Conservation (phyloP, 1,284 basidiomycete genomes). For the Bondarzewia mesenterica region DNA sequence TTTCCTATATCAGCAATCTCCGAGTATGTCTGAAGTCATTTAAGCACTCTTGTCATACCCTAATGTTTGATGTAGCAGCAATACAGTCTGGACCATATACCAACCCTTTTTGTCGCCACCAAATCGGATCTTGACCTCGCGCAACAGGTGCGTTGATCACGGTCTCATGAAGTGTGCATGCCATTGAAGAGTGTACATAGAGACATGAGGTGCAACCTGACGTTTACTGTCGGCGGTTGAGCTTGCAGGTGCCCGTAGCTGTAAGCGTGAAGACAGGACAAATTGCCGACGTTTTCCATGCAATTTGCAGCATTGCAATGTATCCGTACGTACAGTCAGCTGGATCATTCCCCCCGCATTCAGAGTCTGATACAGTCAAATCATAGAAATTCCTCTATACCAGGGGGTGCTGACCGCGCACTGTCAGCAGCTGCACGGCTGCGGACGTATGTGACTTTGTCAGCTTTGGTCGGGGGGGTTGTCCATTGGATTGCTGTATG, state of each 20-base stretch:
- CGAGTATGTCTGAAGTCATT: constrained; percentile 46
- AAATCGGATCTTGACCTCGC: constrained; percentile 97
- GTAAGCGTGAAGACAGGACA: constrained; percentile 84
- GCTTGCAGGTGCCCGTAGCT: constrained; percentile 83
- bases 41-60: background rate
- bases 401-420: constrained; percentile 70
- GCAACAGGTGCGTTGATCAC: constrained; percentile 56
- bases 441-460: constrained; percentile 59
- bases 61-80: constrained; percentile 66
- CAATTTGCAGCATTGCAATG: constrained; percentile 78
- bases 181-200: constrained; percentile 29
- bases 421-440: constrained; percentile 59
- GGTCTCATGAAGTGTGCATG: constrained; percentile 3
- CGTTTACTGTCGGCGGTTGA: constrained; percentile 84
- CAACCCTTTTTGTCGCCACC: constrained; percentile 95
- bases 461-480: constrained; percentile 61
- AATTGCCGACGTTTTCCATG: constrained; percentile 85
- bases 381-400: constrained; percentile 57
- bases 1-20: constrained; percentile 96
- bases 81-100: constrained; percentile 90
- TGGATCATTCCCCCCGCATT: background rate
- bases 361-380: constrained; percentile 1
- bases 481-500: constrained; percentile 59
- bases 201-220: constrained; percentile 98
- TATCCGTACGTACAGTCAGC: constrained; percentile 56